Conservation (phyloP, 139 green algal species). For the Tetradesmus lagerheimii region DNA sequence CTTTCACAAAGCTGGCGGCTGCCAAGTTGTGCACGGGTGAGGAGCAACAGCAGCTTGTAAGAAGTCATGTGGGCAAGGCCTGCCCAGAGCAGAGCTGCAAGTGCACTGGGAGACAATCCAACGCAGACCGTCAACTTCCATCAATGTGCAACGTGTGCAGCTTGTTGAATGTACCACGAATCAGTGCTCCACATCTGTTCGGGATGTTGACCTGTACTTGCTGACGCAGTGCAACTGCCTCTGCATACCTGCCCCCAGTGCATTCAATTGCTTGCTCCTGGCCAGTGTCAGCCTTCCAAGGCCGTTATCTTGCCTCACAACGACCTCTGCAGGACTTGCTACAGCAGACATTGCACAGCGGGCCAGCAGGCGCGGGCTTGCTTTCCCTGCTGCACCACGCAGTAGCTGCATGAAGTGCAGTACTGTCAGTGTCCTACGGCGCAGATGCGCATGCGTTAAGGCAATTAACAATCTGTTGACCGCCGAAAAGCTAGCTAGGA, state of each 20-base stretch:
- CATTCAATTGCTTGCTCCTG: conserved; percentile 21
- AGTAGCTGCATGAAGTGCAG: background rate
- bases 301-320: background rate
- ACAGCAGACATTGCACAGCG: conserved; percentile 18
- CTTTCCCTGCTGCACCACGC: background rate
- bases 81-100: no score
- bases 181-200: no score
- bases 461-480: background rate
- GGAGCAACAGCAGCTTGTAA: no score
- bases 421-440: background rate
- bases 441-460: background rate
- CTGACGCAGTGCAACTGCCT: background rate
- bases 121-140: no score
- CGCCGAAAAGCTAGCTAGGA: background rate
- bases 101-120: no score
- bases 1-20: no score
- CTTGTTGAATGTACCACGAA: no score
- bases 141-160: no score
- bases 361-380: background rate
- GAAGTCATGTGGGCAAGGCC: no score
- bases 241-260: conserved; percentile 14
- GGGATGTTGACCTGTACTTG: background rate
- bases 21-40: no score
- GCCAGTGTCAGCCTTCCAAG: conserved; percentile 28
- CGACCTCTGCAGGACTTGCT: background rate